Evolutionary conservation across 192 early-diverging fungal species (phyloP), one percentile per base, ranked within the genome.

Genomic region (Backusella luteola): DNA sequence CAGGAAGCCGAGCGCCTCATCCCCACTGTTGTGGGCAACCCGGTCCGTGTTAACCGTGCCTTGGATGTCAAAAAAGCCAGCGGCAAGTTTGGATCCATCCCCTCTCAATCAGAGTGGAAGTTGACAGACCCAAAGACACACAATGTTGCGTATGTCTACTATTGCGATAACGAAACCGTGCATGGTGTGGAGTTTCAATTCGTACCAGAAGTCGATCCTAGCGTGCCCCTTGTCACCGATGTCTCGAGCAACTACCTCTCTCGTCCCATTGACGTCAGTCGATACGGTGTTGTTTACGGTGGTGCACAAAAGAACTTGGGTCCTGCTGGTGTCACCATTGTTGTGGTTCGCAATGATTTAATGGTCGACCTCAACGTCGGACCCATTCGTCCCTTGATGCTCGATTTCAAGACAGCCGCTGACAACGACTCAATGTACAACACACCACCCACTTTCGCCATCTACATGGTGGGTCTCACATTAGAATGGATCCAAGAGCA

Each of bases 281-380:
- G 93, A 68, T 97, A 91, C 81, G 96, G 91, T 19, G 79, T 95
- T 17, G 95, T 99, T 73, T 94, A 96, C 79, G 96, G 94, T 1
- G 98, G 98, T 6, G 98, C 97, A 17, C 98, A 99, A 85, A 99
- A 99, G 85, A 99, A 99, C 86, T 88, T 93, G 81, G 92, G 93
- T 0, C 93, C 95, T 19, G 94, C 97, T 8, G 98, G 98, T 52
- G 92, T 97, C 8, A 96, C 97, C 1, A 81, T 99, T 42, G 96
- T 94, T 38, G 95, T 99, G 69, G 85, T 99, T 66, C 93, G 96
- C 46, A 91, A 97, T 36, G 96, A 98, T 78, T 84, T 99, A 70
- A 81, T 99, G 71, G 84, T 86, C 42, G 88, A 86, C 36, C 83
- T 88, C 14, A 79, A 82, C 21, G 74, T 71, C 5, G 77, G 80